Evolutionary conservation across 75 land plant species (phyloP), one percentile per base, ranked within the genome.

Genomic region (Picea glauca): DNA sequence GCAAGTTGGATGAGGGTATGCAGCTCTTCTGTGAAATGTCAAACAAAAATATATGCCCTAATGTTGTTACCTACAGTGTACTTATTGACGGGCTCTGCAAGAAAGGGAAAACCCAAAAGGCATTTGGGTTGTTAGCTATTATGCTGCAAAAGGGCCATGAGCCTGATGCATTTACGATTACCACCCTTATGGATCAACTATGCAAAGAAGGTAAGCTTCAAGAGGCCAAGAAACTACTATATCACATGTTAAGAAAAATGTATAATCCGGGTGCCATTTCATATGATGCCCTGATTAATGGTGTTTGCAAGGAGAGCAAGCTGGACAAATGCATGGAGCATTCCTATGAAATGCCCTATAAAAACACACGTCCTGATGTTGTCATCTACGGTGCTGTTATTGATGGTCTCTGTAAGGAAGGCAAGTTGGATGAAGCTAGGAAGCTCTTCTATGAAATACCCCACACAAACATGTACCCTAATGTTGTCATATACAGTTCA

Each of bases 241-340:
- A 77, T 80, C 88, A 89, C 57, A 89, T 93, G 88, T 33, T 76
- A 17, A 62, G 18, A 20, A 76, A 76, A 54, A 83, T 79, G 35
- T 62, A 87, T 65, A 32, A 35, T 17, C 91, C 91, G 18, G 82
- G 82, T 79, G 62, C 77, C 23, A 76, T 87, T 2, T 89, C 95
- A n/a, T 87, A 89, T 78, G 91, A 85, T 11, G 78, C 88, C 57
- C 78, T 93, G 58, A 81, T 93, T 50, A 4, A 80, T 80, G 95
- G 95, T 50, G 87, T 87, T 81, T 85, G 91, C 75, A 81, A 80
- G 50, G 81, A 81, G 77, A 87, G 91, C 57, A 87, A 50, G 56
- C 56, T 9, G 56, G 56, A 50, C 11, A 50, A 50, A 12, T 11
- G 2, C 56, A 50, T 9, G 56, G 2, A 50, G 56, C 56, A 11